Base-by-base conservation (phyloP, 305 asterid genomes). In the Fraxinus floribunda region DNA sequence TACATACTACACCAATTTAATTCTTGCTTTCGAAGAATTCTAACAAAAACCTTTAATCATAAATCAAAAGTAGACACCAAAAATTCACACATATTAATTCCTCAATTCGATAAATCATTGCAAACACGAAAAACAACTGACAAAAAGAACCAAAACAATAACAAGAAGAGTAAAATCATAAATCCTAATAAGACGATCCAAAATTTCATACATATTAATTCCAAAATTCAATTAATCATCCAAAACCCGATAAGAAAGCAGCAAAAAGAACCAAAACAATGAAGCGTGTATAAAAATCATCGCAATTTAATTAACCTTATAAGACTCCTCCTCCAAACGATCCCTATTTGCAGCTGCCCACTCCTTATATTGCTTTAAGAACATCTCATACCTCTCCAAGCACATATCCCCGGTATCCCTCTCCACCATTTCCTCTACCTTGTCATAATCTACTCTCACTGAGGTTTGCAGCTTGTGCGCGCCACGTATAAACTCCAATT, bases 301-400 rank as follows among this genome's bases (percentile, higher is more conserved):
- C 26, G 79, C 57, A 87, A 86, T 3, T 5, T 26, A 76, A 60
- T 9, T 24, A 86, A 95, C 99, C 99, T 93, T 90, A 80, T 89
- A 95, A 5, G 99, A 92, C 81, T 95, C 97, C 80, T 92, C 93
- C 86, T 94, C 98, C 89, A 95, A 84, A 36, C 89, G 89, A 80
- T 91, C 93, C 87, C 89, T 90, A 81, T 95, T 94, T 3, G 91
- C 94, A 80, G 87, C 95, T 44, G 89, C 98, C 99, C 99, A 95
- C 86, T 92, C 97, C 41, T 88, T 81, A 72, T 95, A 94, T 84
- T 95, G 99, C 89, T 95, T 95, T 92, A 94, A 78, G 84, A 94
- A 95, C 92, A 93, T 68, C 44, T 88, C 94, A 87, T 95, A 95
- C 90, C 98, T 91, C 46, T 94, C 97, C 86, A 90, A 86, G 76